These are phyloP conservation scores for Sporothrix protearum DNA, from an alignment of 2,329 filamentous ascomycete species.

Conservation along the genomic window DNA sequence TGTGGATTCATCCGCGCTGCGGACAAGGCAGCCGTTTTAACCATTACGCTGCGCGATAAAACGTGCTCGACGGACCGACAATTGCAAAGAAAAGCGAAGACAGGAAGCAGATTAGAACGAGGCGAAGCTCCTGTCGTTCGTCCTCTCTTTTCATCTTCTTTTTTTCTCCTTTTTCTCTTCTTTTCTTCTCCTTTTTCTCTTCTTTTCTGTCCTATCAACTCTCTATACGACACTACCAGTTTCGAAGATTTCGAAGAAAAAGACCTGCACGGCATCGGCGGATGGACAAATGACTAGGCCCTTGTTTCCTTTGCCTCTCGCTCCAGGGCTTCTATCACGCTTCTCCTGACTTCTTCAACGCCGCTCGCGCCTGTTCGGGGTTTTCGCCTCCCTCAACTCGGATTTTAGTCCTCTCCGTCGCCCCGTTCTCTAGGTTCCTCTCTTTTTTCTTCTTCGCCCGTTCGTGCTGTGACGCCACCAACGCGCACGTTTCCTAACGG, in stretches of 20 bases:
- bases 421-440: neutral
- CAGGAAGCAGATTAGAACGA: neutral
- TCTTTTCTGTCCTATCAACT: neutral
- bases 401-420: neutral
- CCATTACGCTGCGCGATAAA: slow-evolving; percentile 9
- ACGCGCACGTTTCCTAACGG: neutral
- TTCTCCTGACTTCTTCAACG: neutral
- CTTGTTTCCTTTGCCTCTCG: neutral
- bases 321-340: neutral
- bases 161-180: neutral
- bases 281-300: slow-evolving; percentile 1
- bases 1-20: neutral
- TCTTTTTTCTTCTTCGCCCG: neutral
- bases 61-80: slow-evolving; percentile 1
- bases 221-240: no score
- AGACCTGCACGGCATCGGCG: neutral
- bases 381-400: neutral
- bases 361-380: neutral
- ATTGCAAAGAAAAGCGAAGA: neutral
- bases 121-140: neutral
- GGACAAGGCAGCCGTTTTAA: slow-evolving; percentile 15
- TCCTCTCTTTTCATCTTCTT: neutral
- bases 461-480: neutral
- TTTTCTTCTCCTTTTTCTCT: neutral
- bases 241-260: no score